Base-by-base conservation (phyloP, 2,329 filamentous ascomycete genomes). In the Trematosphaeria pertusa region DNA sequence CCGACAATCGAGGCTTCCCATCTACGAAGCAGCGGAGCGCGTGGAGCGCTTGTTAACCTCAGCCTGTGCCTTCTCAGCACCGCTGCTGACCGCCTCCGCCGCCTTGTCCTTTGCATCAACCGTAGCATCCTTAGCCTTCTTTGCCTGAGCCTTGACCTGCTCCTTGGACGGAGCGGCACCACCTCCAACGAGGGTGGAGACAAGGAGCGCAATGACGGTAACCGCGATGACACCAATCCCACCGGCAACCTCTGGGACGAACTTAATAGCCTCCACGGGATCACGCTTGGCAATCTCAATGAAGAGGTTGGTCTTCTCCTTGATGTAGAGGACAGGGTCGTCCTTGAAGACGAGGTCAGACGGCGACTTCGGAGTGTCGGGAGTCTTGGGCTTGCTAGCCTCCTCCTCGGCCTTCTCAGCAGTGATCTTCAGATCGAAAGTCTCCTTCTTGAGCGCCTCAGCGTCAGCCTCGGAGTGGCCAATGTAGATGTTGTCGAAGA, bases 401-500 rank as follows among this genome's bases (percentile, higher is more conserved):
- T 89, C 84, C 72, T 94, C 89, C 61, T 89, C 81, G 37, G 87
- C 84, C 80, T 88, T 83, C 81, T 99, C 94, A 40, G 89, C 78
- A 45, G 86, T 80, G 73, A 86, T 82, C 89, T 99, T 99, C 78
- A 91, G 77, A 69, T 90, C 87, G 75, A 92, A 99, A 44, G 91
- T 90, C 83, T 96, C 90, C 58, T 88, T 82, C 65, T 91, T 88
- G 69, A 99, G 81, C 79, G 92, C 88, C 75, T 88, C 86, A 54
- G 94, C 94, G 62, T 99, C 94, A 70, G 91, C 91, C 62, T 94
- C 74, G 15, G 93, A 97, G 86, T 99, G 94, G 56, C 94, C 94
- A 73, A 99, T 91, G 85, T 97, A 99, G 82, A 99, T 95, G 87
- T 99, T 99, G 85, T 97, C 91, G 68, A 99, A 97, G 67, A 97